Conservation (phyloP, 768 basidiomycete genomes). For the Chiua virens region DNA sequence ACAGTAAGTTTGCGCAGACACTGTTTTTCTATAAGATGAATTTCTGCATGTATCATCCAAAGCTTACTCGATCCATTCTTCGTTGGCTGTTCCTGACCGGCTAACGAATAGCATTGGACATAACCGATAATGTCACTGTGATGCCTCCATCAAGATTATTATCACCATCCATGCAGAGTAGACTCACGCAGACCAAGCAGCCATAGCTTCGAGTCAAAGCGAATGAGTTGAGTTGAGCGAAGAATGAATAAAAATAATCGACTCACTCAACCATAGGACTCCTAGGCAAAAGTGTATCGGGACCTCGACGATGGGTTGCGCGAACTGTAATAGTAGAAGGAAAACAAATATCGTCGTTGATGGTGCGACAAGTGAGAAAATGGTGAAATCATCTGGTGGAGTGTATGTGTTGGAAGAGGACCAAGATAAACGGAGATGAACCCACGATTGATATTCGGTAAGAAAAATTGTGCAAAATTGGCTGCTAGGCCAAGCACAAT, state of each 20-base stretch:
- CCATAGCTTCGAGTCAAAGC: constrained; percentile 54
- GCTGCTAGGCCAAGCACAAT: constrained; percentile 67
- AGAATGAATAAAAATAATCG: background rate
- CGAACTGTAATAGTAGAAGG: constrained; percentile 62
- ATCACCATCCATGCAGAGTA: background rate
- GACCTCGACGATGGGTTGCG: constrained; percentile 64
- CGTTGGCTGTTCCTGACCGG: constrained; percentile 45
- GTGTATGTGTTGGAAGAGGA: background rate
- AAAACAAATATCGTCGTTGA: constrained; percentile 65
- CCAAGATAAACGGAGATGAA: constrained; percentile 8
- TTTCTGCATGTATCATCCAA: background rate
- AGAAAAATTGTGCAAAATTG: constrained; percentile 66
- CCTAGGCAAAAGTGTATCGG: constrained; percentile 53
- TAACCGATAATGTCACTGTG: constrained; percentile 67
- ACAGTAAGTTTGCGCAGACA: constrained; percentile 56
- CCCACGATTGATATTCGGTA: constrained; percentile 65
- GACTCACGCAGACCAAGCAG: constrained; percentile 69
- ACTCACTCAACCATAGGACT: constrained; percentile 69
- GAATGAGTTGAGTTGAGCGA: background rate
- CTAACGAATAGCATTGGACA: constrained; percentile 56
- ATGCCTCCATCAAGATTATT: constrained; percentile 4
- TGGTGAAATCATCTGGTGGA: constrained; percentile 61
- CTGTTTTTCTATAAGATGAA: constrained; percentile 37
- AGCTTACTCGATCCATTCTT: constrained; percentile 55
- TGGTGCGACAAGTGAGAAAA: constrained; percentile 66